These are phyloP conservation scores for Raffaelea albimanens DNA, from an alignment of 2,329 filamentous ascomycete species.

Conservation along the genomic window DNA sequence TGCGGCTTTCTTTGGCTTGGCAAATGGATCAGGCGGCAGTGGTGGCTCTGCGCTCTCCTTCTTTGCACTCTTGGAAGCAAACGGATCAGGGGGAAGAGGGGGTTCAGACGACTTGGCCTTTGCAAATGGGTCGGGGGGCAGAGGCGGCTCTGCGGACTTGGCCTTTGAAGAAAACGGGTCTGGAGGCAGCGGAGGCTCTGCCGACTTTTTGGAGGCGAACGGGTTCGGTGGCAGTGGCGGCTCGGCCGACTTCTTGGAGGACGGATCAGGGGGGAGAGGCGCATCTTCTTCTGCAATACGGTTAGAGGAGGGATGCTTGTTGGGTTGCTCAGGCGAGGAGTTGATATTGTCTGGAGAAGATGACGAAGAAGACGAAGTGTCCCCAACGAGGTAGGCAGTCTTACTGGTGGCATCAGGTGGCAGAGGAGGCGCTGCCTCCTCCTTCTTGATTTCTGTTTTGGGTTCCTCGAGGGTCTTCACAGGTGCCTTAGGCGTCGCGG, in stretches of 20 bases:
- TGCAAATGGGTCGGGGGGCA: background rate
- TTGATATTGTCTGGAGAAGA: background rate
- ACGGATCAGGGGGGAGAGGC: slow-evolving; percentile 23
- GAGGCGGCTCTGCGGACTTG: slow-evolving; percentile 2
- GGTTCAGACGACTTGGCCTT: too few species aligned
- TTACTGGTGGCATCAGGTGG: slow-evolving; percentile 49
- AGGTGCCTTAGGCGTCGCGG: slow-evolving; percentile 11
- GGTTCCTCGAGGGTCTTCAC: background rate
- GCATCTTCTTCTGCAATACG: slow-evolving; percentile 17
- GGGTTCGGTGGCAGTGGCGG: slow-evolving; percentile 19
- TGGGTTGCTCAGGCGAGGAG: background rate
- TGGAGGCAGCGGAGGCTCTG: slow-evolving; percentile 17
- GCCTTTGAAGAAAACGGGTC: slow-evolving; percentile 19
- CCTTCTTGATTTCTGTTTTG: slow-evolving; percentile 14
- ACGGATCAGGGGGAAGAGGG: too few species aligned
- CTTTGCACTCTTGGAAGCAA: background rate
- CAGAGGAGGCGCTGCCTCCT: slow-evolving; percentile 29
- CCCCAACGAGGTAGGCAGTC: slow-evolving; percentile 35
- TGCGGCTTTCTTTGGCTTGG: slow-evolving; percentile 11
- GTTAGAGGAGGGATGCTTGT: slow-evolving; percentile 13
- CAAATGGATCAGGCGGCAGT: slow-evolving; percentile 10
- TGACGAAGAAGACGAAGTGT: slow-evolving; percentile 41
- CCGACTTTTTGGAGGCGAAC: slow-evolving; percentile 18
- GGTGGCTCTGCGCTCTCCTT: slow-evolving; percentile 14
- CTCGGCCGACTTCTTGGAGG: slow-evolving; percentile 16